Evolutionary conservation across 139 green algal species (phyloP).

Genomic region (Chlorella sorokiniana): DNA sequence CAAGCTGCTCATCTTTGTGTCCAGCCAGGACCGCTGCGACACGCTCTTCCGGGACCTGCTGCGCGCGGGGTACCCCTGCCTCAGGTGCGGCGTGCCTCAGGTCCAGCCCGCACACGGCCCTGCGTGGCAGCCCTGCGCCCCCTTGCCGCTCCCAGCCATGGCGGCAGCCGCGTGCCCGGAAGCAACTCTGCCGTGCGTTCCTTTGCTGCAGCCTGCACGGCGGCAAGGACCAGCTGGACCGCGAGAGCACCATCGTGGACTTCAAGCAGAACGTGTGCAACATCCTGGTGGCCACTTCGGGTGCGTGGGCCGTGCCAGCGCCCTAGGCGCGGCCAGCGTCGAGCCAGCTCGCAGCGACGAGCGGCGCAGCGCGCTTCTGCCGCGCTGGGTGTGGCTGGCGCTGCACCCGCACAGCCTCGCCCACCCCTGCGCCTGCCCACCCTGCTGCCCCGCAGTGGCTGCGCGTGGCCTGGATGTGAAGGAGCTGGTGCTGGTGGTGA

Average conservation of each 20-base stretch:
- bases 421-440: not conserved
- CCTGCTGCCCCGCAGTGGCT: conserved; percentile 61
- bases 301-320: not conserved
- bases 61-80: conserved; percentile 33
- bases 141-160: not conserved
- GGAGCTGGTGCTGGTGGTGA: conserved; percentile 93
- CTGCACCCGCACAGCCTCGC: not conserved
- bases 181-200: no score
- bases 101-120: not conserved
- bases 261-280: conserved; percentile 96
- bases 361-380: not conserved
- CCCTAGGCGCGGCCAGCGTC: no score
- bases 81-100: conserved; percentile 14
- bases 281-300: conserved; percentile 85
- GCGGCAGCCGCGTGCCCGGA: conserved; percentile 69
- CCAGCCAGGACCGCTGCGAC: conserved; percentile 93
- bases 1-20: conserved; percentile 91
- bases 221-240: conserved; percentile 97
- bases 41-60: conserved; percentile 89
- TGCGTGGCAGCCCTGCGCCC: not conserved
- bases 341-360: no score
- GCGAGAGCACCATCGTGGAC: conserved; percentile 94
- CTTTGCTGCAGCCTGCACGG: conserved; percentile 94
- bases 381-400: not conserved
- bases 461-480: conserved; percentile 96